Evolutionary conservation across 371 early-diverging fungal genomes (phyloP).

Genomic region (Chytridium lagenaria): DNA sequence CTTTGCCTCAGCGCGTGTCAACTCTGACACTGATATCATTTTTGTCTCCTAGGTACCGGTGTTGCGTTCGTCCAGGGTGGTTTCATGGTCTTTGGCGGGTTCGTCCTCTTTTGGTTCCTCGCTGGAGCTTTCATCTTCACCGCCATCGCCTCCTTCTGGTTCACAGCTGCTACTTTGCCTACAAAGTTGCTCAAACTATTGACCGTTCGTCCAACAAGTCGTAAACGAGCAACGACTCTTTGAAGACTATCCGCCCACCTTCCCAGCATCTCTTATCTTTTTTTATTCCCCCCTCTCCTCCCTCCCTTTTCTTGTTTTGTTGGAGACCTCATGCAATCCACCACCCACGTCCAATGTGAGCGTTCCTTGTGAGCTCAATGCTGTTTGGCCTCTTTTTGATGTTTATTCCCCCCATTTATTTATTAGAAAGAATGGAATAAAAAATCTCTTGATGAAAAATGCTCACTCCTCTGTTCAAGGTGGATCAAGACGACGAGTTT

Average conservation of each 20-base stretch:
- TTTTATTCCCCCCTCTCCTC: no score
- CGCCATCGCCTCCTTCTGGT: constrained; percentile 44
- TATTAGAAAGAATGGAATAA: not conserved
- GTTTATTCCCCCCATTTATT: not conserved
- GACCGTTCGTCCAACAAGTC: constrained; percentile 1
- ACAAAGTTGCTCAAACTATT: constrained; percentile 29
- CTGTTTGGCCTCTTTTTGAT: not conserved
- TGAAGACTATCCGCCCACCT: no score
- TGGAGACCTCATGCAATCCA: not conserved
- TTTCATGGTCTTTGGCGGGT: constrained; percentile 51
- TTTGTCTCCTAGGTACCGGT: constrained; percentile 38
- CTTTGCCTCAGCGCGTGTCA: no score
- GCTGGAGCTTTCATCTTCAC: constrained; percentile 46
- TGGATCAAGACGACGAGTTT: constrained; percentile 77
- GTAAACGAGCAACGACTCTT: no score
- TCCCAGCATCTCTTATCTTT: no score
- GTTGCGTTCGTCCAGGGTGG: constrained; percentile 53
- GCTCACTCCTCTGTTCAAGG: constrained; percentile 90
- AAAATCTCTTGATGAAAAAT: constrained; percentile 53
- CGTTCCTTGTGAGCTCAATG: not conserved
- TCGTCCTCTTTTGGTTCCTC: constrained; percentile 55
- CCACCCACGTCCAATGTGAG: not conserved
- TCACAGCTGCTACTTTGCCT: constrained; percentile 32
- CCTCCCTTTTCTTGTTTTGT: no score
- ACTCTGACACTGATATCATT: no score